Base-by-base conservation (phyloP, 2,329 filamentous ascomycete genomes). In the Cladosporium sp. region DNA sequence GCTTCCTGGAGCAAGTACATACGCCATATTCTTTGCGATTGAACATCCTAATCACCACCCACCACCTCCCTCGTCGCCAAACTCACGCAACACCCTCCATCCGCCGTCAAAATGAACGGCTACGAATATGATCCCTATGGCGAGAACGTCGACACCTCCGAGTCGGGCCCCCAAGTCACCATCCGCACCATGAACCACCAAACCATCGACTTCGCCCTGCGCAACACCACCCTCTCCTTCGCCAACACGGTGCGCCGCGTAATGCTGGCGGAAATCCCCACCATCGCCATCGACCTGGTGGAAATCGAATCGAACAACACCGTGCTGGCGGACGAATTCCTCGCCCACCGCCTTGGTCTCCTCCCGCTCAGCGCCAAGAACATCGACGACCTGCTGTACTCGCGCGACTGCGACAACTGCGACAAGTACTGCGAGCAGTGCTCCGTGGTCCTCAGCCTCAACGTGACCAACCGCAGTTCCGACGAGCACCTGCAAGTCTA, bases 251-350 rank as follows among this genome's bases (percentile, higher is more conserved):
- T 97, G 55, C 91, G 92, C 56, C 88, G 92, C 66, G 80, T 89
- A 53, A 92, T 97, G 74, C 85, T 96, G 58, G 88, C 89, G 63
- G 92, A 99, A 73, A 88, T 99, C 53, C 91, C 92, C 9, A 96
- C 89, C 19, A 84, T 97, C 62, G 91, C 93, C 56, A 91, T 97
- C 69, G 92, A 99, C 65, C 81, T 96, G 12, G 91, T 97, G 56
- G 89, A 97, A 70, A 85, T 99, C 58, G 85, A 95, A 65, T 81
- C 80, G 64, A 99, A 99, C 76, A 95, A 87, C 52, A 95, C 91
- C n/a, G 91, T 96, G 4, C 83, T 97, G 12, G 88, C 92, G 54
- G 92, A 99, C 71, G 92, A 99, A 71, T 96, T 97, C 70, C 85
- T 99, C 59, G 86, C 89, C 43, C 92, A 97, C 71, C 86, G 92